Conservation (phyloP, 441 rosid species). For the Pelargonium citronellum region DNA sequence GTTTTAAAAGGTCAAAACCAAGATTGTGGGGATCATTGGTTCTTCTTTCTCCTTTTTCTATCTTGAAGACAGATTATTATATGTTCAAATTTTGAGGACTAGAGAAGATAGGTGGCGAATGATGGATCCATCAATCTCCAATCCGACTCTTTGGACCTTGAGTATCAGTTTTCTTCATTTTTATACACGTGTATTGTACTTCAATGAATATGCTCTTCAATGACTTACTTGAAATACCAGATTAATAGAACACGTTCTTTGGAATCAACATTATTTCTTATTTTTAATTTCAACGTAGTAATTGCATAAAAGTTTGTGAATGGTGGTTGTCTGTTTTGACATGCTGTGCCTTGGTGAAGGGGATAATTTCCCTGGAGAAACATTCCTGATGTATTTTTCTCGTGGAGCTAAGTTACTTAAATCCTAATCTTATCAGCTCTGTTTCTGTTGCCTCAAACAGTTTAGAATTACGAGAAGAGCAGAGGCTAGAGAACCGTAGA, state of each 20-base stretch:
- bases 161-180: not conserved
- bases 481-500: slow-evolving; percentile 78
- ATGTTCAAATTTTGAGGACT: not conserved
- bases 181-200: not conserved
- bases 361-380: not conserved
- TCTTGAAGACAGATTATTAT: not conserved
- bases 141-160: not conserved
- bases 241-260: not conserved
- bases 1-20: no score
- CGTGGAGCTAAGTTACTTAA: not conserved
- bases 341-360: not conserved
- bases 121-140: slow-evolving; percentile 4
- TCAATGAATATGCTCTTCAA: not conserved
- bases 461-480: slow-evolving; percentile 76
- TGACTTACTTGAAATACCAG: not conserved
- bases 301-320: not conserved
- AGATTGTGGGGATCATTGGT: no score
- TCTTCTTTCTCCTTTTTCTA: no score
- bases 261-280: not conserved
- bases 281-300: not conserved
- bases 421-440: slow-evolving; percentile 13
- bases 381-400: not conserved
- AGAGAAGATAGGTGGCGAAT: not conserved
- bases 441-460: slow-evolving; percentile 38
- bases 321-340: not conserved